Base-by-base conservation (phyloP, 176 grass and related monocot genomes). In the Eremochloa ophiuroides region DNA sequence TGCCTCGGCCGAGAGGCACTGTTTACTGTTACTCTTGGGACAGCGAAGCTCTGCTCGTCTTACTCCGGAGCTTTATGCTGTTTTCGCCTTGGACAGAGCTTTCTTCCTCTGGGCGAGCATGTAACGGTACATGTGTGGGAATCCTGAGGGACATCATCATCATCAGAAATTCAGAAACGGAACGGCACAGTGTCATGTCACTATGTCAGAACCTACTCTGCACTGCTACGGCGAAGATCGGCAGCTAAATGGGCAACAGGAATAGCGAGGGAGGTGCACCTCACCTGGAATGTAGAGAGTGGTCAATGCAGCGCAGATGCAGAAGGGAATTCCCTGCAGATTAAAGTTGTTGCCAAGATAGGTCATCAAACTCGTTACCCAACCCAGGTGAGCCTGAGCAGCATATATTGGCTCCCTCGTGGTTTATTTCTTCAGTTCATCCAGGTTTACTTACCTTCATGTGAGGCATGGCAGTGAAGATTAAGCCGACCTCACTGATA, bases 251-350 rank as follows among this genome's bases (percentile, higher is more conserved):
- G 4, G 47, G 23, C 56, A 27, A 28, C 25, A 82, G 17, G 13
- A 5, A 2, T 31, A 71, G 17, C 8, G 8, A 5, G 3, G 31
- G 11, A 35, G 12, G 11, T 1, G 14, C 27, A 92, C 87, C 87
- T 82, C 27, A 92, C 87, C 87, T 82, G 87, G 91, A 17, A 93
- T 53, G 18, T 87, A 90, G 27, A 93, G 18, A 38, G 7, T 11
- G 1, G 60, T 53, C 5, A 74, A 40, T 22, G 40, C 7, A 51
- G 71, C 14, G 25, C 29, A 80, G 26, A 27, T 27, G 7, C 70
- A 82, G 63, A 17, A 76, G 78, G 76, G 84, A 15, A 7, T 27
- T 0, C 11, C 25, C 58, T 61, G 58, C 58, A 61, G 20, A 50
- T 47, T 47, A 10, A 62, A 62, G 4, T 61, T 61, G 10, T 61